Conservation (phyloP, 2,329 filamentous ascomycete species). For the Xylariaceae sp. region DNA sequence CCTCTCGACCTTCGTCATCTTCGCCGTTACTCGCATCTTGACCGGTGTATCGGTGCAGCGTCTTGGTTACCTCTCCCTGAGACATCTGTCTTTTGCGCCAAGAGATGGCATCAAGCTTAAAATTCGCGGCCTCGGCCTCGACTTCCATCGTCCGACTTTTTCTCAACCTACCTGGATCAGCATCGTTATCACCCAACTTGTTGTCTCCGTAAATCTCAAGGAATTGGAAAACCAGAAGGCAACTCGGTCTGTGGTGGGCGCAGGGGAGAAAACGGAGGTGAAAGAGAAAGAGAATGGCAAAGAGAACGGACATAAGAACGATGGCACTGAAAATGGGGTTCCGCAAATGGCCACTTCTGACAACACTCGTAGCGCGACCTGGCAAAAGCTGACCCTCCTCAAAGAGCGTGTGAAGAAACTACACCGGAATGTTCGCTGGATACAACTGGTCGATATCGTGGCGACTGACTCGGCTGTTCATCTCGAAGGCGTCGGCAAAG, state of each 20-base stretch:
- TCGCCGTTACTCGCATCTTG: constrained; percentile 85
- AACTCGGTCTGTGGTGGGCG: constrained; percentile 28
- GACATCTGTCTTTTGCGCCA: constrained; percentile 83
- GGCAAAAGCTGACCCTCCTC: constrained; percentile 69
- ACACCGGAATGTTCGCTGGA: constrained; percentile 81
- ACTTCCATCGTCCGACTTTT: constrained; percentile 89
- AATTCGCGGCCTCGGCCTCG: constrained; percentile 80
- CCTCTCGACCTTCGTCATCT: constrained; percentile 85
- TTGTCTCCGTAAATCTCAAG: constrained; percentile 73
- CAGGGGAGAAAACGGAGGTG: constrained; percentile 15
- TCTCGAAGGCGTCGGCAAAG: constrained; percentile 72
- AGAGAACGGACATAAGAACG: constrained; percentile 17
- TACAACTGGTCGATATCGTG: constrained; percentile 83
- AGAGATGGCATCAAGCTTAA: constrained; percentile 86
- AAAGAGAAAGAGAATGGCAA: constrained; percentile 28
- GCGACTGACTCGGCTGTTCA: constrained; percentile 74
- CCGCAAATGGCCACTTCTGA: constrained; percentile 29
- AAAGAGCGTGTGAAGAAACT: constrained; percentile 85
- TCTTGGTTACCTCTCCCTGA: constrained; percentile 85
- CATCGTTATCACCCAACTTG: constrained; percentile 78
- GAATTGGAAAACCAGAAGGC: constrained; percentile 52
- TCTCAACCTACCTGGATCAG: constrained; percentile 96
- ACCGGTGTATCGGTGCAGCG: constrained; percentile 95
- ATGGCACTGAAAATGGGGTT: constrained; percentile 27
- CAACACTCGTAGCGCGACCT: constrained; percentile 61